Evolutionary conservation across 2,329 filamentous ascomycete genomes (phyloP), one percentile per base, ranked within the genome.

Genomic region (Cladosporium colombiae): DNA sequence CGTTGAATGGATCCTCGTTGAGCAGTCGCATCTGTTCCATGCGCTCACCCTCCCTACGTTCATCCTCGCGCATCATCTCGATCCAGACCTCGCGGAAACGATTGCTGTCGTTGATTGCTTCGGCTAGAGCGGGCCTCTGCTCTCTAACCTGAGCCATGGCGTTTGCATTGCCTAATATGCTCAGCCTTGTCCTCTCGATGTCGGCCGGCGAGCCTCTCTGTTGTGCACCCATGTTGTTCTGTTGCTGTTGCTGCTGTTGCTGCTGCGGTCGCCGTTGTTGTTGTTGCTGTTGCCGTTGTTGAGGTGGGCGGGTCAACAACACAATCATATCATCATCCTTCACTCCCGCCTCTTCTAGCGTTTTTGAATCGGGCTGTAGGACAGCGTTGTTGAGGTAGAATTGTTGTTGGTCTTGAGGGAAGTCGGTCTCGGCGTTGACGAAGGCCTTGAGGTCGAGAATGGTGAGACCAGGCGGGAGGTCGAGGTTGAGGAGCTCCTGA

Each of bases 1-100:
- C 82, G 75, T 99, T 94, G 80, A 98, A 97, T 0, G 94, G 93
- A 74, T 99, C 95, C 11, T 93, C 90, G 76, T 98, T 97, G 68
- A 98, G 83, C 74, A 91, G 85, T 68, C 89, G 89, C 72, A 97
- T 93, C 77, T 94, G 89, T 62, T 91, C 88, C 77, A 93, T 88
- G 67, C 94, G 90, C 77, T 93, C 89, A 31, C 85, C 84, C 67
- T 93, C 89, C 65, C 89, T 86, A 65, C 91, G 85, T 60, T 88
- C 85, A 73, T 96, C 90, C 65, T 88, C 84, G 66, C 89, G 85
- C 70, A 89, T 85, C 76, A 89, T 88, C 67, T 87, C 84, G 63
- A 85, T 81, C 74, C 91, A 90, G 46, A 92, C 83, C 68, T 91
- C 85, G 40, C 89, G 87, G 78, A 97, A 99, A 62, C 87, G 87